Evolutionary conservation across 352 stramenopile genomes (phyloP).

Genomic region (Hyaloperonospora arabidopsidis): DNA sequence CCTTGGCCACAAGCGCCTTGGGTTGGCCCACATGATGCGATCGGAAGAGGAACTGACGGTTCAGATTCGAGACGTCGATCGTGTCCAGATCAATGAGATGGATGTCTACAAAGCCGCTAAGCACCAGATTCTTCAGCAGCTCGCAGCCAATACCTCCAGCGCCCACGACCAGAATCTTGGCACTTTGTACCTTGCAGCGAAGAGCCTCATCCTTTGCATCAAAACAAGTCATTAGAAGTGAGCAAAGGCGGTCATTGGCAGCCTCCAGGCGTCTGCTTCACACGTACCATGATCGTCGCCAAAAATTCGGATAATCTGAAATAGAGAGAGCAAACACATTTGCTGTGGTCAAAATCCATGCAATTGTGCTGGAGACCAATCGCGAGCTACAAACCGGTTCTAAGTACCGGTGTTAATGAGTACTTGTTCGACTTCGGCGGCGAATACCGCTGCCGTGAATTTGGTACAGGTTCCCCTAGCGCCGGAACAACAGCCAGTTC

Average conservation of each 20-base stretch:
- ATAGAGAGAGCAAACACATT: neutral
- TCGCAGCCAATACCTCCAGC: slow-evolving; percentile 98
- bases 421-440: too few relatives aligned
- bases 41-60: slow-evolving; percentile 99
- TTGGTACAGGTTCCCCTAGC: too few relatives aligned
- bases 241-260: neutral
- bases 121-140: slow-evolving; percentile 98
- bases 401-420: too few relatives aligned
- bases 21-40: slow-evolving; percentile 94
- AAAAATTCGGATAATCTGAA: slow-evolving; percentile 2
- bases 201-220: slow-evolving; percentile 46
- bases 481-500: too few relatives aligned
- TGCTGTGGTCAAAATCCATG: neutral
- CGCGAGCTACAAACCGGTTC: too few relatives aligned
- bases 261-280: neutral
- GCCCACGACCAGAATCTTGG: slow-evolving; percentile 94
- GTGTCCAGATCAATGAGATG: slow-evolving; percentile 98
- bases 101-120: slow-evolving; percentile 91
- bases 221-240: neutral
- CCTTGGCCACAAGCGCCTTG: slow-evolving; percentile 89
- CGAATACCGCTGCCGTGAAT: too few relatives aligned
- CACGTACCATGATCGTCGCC: slow-evolving; percentile 46
- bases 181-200: slow-evolving; percentile 56
- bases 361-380: too few relatives aligned
- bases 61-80: slow-evolving; percentile 99